Evolutionary conservation across 2,329 filamentous ascomycete species (phyloP), one percentile per base, ranked within the genome.

Genomic region (Apiospora rasikravindrae): DNA sequence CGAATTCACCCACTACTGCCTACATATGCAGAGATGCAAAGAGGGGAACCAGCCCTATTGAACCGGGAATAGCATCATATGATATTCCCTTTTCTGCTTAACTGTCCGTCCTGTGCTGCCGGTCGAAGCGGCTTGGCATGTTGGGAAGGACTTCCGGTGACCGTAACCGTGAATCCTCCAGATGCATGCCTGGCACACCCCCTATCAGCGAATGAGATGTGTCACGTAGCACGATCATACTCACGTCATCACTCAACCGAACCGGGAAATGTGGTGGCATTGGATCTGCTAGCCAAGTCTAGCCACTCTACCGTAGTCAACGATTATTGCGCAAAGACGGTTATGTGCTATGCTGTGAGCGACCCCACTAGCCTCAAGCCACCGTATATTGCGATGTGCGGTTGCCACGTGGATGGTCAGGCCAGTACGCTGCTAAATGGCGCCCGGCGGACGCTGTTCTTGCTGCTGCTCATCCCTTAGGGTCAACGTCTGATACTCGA

Each of bases 321-420:
- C 19, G 6, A 57, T 2, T 26, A n/a, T 33, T 7, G 51, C 26
- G 14, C 33, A 24, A 64, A 64, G 57, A 40, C 33, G 57, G 57
- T 64, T 64, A 40, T 64, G 57, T 64, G 57, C 57, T 64, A 40
- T 64, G 57, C 13, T 37, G 57, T n/a, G 22, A 40, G 11, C 10
- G 33, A 13, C 33, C 57, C 53, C 57, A 14, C 57, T 33, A 14
- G 19, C 29, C 10, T 24, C 57, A 40, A 64, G 57, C 57, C 57
- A 64, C 57, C 57, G 33, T 64, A 40, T 64, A 64, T 64, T 64
- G 57, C 16, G 57, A 64, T 64, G 57, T 40, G 57, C 57, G 57
- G 8, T 64, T 40, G 33, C 57, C 57, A 64, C 57, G 57, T 64
- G 57, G 57, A 64, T 13, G 19, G 5, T 24, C 33, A 64, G 57